phyloP scores from a whole-genome alignment of 441 rosid species.

The Kokia cookei region DNA sequence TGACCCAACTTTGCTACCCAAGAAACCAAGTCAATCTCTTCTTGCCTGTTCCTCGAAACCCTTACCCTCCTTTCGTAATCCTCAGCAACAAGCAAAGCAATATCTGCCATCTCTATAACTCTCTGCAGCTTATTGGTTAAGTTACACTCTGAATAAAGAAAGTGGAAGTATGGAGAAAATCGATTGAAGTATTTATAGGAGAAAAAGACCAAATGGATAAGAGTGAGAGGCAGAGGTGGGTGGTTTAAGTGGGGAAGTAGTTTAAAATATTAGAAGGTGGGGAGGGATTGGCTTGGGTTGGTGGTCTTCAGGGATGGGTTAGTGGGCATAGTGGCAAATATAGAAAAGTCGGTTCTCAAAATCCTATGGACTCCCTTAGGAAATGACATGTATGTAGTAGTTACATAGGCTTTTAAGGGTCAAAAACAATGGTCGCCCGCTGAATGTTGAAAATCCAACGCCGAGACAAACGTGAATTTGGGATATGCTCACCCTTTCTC shows the following conservation, averaged over 20 bases:
- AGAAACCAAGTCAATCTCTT: not conserved
- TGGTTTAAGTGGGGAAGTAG: not conserved
- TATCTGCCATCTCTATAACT: conserved; percentile 39
- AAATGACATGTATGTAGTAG: not conserved
- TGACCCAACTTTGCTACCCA: not conserved
- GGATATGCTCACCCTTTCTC: no score
- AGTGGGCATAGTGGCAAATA: not conserved
- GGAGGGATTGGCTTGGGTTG: not conserved
- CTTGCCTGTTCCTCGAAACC: conserved; percentile 11
- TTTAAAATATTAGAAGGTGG: not conserved
- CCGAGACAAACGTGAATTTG: no score
- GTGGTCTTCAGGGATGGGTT: not conserved
- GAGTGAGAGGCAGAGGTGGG: not conserved
- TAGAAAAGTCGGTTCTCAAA: not conserved
- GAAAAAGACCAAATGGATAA: not conserved
- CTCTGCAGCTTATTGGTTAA: not conserved
- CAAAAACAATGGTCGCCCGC: not conserved
- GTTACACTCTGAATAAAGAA: not conserved
- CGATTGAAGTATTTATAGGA: conserved; percentile 7
- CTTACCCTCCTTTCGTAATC: conserved; percentile 48
- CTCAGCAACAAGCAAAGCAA: conserved; percentile 54
- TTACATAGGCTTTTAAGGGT: not conserved
- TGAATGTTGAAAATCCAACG: not conserved
- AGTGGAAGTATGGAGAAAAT: not conserved
- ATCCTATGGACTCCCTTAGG: not conserved